Evolutionary conservation across 805 yeast species (phyloP).

Genomic region (Metschnikowia proteae): DNA sequence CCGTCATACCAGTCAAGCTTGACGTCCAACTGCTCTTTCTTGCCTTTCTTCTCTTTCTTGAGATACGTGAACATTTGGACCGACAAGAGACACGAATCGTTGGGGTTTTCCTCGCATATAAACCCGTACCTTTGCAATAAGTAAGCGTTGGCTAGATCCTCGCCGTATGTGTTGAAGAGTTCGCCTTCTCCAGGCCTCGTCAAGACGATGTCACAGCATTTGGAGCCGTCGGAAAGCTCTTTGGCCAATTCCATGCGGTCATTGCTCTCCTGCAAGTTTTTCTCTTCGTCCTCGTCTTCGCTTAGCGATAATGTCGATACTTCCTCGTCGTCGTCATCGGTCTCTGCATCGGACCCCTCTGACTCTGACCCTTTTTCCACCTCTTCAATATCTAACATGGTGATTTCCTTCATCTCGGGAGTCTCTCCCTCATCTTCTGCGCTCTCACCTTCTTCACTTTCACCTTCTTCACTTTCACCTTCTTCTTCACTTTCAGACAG

Average conservation of each 20-base stretch:
- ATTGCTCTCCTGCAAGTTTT: conserved; percentile 2
- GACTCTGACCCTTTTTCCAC: conserved; percentile 20
- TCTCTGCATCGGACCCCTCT: conserved; percentile 21
- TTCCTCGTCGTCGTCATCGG: conserved; percentile 19
- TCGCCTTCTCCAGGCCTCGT: conserved; percentile 46
- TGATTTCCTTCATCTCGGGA: conserved; percentile 21
- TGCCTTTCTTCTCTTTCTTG: conserved; percentile 21
- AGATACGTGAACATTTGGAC: conserved; percentile 41
- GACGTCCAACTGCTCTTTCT: conserved; percentile 31
- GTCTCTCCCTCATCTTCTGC: conserved; percentile 5
- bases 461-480: conserved; percentile 23
- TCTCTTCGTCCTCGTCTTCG: conserved; percentile 20
- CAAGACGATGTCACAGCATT: conserved; percentile 70
- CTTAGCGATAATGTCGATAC: conserved; percentile 17
- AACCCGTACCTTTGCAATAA: conserved; percentile 80
- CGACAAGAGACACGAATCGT: conserved; percentile 59
- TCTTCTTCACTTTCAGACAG: conserved; percentile 17
- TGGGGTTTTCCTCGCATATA: conserved; percentile 43
- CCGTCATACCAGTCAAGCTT: conserved; percentile 49
- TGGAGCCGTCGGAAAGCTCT: conserved; percentile 33
- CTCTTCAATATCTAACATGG: conserved; percentile 26
- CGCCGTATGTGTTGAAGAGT: conserved; percentile 79
- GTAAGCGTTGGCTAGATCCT: conserved; percentile 57
- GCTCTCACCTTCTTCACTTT: conserved; percentile 17
- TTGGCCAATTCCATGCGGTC: conserved; percentile 31